phyloP scores from a whole-genome alignment of 2,329 filamentous ascomycete species.

The Parafenestella ontariensis region DNA sequence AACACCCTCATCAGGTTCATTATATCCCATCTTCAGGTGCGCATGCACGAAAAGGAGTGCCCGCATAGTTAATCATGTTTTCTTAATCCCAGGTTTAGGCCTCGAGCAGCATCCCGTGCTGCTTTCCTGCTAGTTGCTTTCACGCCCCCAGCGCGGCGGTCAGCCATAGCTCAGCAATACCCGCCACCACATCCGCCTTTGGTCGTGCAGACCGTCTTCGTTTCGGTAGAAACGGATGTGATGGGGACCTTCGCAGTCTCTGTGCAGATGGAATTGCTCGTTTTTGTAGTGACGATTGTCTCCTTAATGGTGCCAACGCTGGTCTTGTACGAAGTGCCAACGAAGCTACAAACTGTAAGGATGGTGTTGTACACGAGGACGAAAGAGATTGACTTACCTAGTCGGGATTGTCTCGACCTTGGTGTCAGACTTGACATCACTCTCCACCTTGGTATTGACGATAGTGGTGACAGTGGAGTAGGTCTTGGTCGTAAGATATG shows the following conservation, averaged over 20 bases:
- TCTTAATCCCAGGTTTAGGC: background rate
- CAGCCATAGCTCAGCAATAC: background rate
- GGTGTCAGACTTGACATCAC: conserved; percentile 15
- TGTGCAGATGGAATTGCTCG: conserved; percentile 15
- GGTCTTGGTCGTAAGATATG: conserved; percentile 14
- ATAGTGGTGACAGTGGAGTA: conserved; percentile 23
- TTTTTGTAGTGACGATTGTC: conserved; percentile 17
- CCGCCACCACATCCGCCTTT: conserved; percentile 10
- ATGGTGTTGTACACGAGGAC: background rate
- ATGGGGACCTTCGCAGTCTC: conserved; percentile 24
- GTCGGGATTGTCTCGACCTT: conserved; percentile 17
- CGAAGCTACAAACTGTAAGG: conserved; percentile 15
- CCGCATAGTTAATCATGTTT: background rate
- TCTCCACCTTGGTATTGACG: conserved; percentile 21
- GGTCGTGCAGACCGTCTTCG: conserved; percentile 27
- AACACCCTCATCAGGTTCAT: background rate
- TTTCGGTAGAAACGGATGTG: conserved; percentile 25
- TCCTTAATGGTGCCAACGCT: conserved; percentile 17
- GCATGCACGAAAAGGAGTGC: background rate
- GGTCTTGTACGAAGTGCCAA: conserved; percentile 24
- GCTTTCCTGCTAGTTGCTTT: background rate
- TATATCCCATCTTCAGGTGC: background rate
- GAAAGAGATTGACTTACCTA: conserved; percentile 18
- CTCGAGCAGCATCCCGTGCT: background rate
- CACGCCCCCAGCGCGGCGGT: background rate